Evolutionary conservation across 1,284 basidiomycete genomes (phyloP).

Genomic region (Amylostereum areolatum): DNA sequence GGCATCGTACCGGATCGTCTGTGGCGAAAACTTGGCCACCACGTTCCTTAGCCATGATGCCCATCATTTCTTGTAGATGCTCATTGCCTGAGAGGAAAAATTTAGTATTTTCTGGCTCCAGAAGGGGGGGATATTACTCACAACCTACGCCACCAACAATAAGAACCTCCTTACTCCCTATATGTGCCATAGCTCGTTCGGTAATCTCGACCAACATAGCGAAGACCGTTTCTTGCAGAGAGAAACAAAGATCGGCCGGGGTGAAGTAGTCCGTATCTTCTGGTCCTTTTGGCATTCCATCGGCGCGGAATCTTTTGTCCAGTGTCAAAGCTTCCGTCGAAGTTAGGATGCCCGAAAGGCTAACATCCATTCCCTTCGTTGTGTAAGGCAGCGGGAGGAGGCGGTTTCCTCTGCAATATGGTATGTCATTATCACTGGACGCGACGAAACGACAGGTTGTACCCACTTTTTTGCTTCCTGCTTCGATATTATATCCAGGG

Average conservation of each 20-base stretch:
- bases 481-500: conserved; percentile 99
- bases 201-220: conserved; percentile 99
- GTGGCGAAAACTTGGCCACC: conserved; percentile 91
- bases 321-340: conserved; percentile 84
- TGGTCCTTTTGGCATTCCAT: conserved; percentile 29
- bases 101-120: neutral
- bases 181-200: conserved; percentile 98
- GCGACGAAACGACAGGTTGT: neutral
- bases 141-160: conserved; percentile 99
- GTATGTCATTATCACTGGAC: neutral
- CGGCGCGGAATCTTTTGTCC: conserved; percentile 66
- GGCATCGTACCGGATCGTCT: conserved; percentile 76
- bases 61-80: conserved; percentile 98
- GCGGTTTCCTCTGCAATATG: conserved; percentile 52
- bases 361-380: conserved; percentile 99
- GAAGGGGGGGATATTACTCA: conserved; percentile 35
- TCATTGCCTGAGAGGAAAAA: conserved; percentile 66
- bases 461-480: conserved; percentile 85
- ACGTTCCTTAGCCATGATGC: conserved; percentile 90
- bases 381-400: conserved; percentile 87
- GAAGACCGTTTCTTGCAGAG: conserved; percentile 95
- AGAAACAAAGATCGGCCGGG: conserved; percentile 93
- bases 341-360: conserved; percentile 89
- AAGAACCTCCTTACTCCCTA: conserved; percentile 91
- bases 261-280: conserved; percentile 76